These are phyloP conservation scores for Gloeophyllum trabeum DNA, from an alignment of 768 basidiomycete genomes.

Conservation along the genomic window DNA sequence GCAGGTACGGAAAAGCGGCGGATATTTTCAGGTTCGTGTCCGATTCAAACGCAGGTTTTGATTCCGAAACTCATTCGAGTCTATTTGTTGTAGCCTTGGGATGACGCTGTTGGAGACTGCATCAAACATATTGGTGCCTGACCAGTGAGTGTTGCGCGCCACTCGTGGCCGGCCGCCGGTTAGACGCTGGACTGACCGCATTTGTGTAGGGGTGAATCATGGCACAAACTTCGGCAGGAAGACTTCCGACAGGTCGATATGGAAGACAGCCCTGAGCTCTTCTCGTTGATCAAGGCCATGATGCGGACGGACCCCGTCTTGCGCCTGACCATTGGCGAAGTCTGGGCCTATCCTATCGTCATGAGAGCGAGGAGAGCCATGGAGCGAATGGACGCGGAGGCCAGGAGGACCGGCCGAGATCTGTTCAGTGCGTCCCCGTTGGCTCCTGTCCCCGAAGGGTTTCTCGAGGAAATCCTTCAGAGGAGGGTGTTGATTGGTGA, in stretches of 20 bases:
- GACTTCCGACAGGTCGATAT: constrained; percentile 83
- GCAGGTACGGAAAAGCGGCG: constrained; percentile 84
- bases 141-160: constrained; percentile 56
- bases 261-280: constrained; percentile 51
- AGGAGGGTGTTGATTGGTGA: constrained; percentile 6
- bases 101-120: constrained; percentile 94
- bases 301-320: constrained; percentile 60
- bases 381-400: constrained; percentile 33
- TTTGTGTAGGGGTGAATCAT: constrained; percentile 68
- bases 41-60: neutral
- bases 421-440: constrained; percentile 53
- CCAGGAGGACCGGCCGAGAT: constrained; percentile 21
- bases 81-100: constrained; percentile 56
- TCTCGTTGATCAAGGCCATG: constrained; percentile 61
- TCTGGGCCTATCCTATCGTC: constrained; percentile 56
- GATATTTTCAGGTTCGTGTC: constrained; percentile 81
- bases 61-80: constrained; percentile 28
- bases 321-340: constrained; percentile 44
- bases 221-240: constrained; percentile 87
- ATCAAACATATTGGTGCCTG: constrained; percentile 93
- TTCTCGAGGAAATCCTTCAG: constrained; percentile 51
- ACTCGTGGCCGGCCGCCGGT: neutral
- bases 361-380: constrained; percentile 50
- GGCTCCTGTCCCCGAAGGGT: constrained; percentile 46
- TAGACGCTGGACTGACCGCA: constrained; percentile 1